Evolutionary conservation across 768 basidiomycete species (phyloP), one percentile per base, ranked within the genome.

Genomic region (Pleurotus giganteus): DNA sequence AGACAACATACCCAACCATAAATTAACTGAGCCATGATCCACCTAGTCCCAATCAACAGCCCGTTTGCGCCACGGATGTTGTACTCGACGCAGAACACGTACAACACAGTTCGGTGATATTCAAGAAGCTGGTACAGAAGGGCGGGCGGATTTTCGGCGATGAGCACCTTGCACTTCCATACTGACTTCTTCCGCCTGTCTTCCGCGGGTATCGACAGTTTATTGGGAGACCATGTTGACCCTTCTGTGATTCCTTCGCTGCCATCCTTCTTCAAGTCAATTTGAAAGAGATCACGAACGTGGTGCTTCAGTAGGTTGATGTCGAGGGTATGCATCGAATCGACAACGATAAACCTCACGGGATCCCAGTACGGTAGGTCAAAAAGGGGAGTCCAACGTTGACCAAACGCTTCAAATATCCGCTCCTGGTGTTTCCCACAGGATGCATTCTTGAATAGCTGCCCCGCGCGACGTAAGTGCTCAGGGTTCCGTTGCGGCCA

Each of bases 281-380:
- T 24, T n/a, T 23, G 11, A 19, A 47, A 47, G 8, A 47, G 26
- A 21, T 29, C 9, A 15, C 28, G 23, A 4, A 47, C 2, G 28
- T 47, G 71, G 23, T 65, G 54, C 17, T 64, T 50, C 24, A 72
- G 47, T 2, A 66, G 36, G 12, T 63, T 63, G 15, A 75, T 62
- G 47, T 67, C 65, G 1, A 75, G 56, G n/a, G 66, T 64, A 34
- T 76, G 74, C 73, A 77, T 76, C 1, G 65, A 53, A 41, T 77
- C 72, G 15, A 73, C 58, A 0, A 70, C 63, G 1, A 64, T 41
- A 29, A 63, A 68, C 1, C 17, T 41, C 3, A 63, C 64, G 6
- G 65, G 66, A 34, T 73, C 59, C 65, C 69, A 75, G 58, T 75
- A 75, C 0, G 70, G 67, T 4, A 77, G 63, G 2, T 57, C 42